A percentile compares a stretch with the other conserved stretches of the same genome.
phyloP scores from a whole-genome alignment of 495 filamentous ascomycete species.

The Trichoderma reesei region DNA sequence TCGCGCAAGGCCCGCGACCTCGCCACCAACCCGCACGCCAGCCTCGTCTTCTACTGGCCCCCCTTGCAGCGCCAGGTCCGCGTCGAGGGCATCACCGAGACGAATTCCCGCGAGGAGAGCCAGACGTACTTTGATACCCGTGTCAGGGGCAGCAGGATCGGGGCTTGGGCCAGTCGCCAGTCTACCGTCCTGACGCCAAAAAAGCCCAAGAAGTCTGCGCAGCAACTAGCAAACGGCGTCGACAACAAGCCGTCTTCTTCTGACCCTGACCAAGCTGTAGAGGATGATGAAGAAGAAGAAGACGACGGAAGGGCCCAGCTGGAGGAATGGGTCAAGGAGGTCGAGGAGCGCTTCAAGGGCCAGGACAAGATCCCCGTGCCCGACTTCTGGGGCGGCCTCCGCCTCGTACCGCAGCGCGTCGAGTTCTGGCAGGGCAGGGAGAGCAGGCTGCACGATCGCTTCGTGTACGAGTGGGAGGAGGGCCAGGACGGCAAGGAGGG shows the following conservation, averaged over 20 bases:
- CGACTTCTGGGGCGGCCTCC: constrained; percentile 87
- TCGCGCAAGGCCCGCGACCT: constrained; percentile 60
- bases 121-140: constrained; percentile 82
- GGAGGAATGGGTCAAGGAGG: constrained; percentile 58
- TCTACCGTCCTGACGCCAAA: constrained; percentile 54
- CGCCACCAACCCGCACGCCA: constrained; percentile 52
- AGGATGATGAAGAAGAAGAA: constrained; percentile 26
- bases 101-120: constrained; percentile 61
- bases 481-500: constrained; percentile 17
- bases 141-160: constrained; percentile 69
- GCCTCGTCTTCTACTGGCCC: constrained; percentile 67
- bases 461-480: constrained; percentile 59
- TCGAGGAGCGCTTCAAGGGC: constrained; percentile 62
- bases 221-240: background rate
- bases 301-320: constrained; percentile 57
- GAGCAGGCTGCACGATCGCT: constrained; percentile 86
- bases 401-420: constrained; percentile 73
- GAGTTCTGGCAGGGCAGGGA: constrained; percentile 94
- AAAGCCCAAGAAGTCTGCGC: constrained; percentile 13
- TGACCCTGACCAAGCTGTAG: constrained; percentile 14
- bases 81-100: constrained; percentile 64
- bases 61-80: constrained; percentile 76
- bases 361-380: constrained; percentile 76
- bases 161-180: constrained; percentile 90
- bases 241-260: background rate